Base-by-base conservation (phyloP, 2,329 filamentous ascomycete genomes). In the Penicillium palitans region DNA sequence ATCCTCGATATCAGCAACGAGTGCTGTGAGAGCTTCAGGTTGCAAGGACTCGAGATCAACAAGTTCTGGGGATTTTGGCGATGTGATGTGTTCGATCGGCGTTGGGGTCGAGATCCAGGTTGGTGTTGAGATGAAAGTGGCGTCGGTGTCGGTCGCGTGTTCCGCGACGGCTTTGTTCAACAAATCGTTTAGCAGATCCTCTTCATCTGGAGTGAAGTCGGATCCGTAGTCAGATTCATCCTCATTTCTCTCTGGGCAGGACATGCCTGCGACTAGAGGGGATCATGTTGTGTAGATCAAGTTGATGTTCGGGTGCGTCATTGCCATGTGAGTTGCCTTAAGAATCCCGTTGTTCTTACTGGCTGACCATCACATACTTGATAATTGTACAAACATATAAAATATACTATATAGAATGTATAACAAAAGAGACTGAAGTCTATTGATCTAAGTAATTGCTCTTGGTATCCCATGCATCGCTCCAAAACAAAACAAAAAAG, bases 181-280 rank as follows among this genome's bases (percentile, higher is more conserved):
- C 31, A 87, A 70, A 40, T 79, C 74, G 66, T 79, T 78, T 55
- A 87, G 67, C 35, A 83, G 73, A 47, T 79, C 78, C 61, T 84
- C 81, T 74, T 87, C 84, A 62, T 84, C 82, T 3, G 79, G 72
- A 8, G 83, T 81, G 63, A 88, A 81, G 60, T 89, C 86, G 6
- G 84, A 86, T 60, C 84, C 86, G 80, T 88, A 88, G 63, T 87
- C 84, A 71, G 64, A 67, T 29, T 70, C 61, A 33, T 59, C 54
- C 12, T 76, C 70, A 53, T 58, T 56, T 51, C 53, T 58, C 29
- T 57, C 59, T 64, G 60, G 60, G 68, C 69, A 72, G 70, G 69
- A 68, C 70, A 74, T 73, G 67, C 68, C 71, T 72, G 67, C 67
- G 57, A 63, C 46, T 44, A 44, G 48, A 40, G 54, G 52, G 51